phyloP scores from a whole-genome alignment of 2,329 filamentous ascomycete species.

The Exophiala lecanii-corni region DNA sequence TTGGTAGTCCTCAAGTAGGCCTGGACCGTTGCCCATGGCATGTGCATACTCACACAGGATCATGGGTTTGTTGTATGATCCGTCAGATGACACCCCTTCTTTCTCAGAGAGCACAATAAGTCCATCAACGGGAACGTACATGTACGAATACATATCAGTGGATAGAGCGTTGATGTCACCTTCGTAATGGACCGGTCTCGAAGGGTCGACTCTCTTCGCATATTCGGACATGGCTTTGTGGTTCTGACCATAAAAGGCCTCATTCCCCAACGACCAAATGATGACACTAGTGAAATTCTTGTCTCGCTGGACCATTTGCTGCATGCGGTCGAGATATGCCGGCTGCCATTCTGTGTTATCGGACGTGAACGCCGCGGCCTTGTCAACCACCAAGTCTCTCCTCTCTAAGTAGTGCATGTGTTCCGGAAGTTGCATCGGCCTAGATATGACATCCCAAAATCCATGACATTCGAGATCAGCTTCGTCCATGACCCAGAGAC shows the following conservation, averaged over 20 bases:
- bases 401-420: constrained; percentile 9
- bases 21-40: constrained; percentile 72
- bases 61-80: constrained; percentile 47
- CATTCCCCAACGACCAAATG: constrained; percentile 70
- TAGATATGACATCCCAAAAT: constrained; percentile 19
- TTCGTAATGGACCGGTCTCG: constrained; percentile 62
- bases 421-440: not conserved
- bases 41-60: constrained; percentile 50
- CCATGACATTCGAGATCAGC: constrained; percentile 37
- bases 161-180: constrained; percentile 56
- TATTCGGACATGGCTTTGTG: constrained; percentile 64
- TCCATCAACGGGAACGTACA: constrained; percentile 51
- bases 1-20: constrained; percentile 64
- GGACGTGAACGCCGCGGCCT: constrained; percentile 29
- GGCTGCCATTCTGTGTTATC: constrained; percentile 41
- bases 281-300: constrained; percentile 68
- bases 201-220: constrained; percentile 54
- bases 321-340: constrained; percentile 64
- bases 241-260: constrained; percentile 67
- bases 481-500: constrained; percentile 36
- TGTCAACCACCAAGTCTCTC: constrained; percentile 12
- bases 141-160: constrained; percentile 63
- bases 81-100: constrained; percentile 27
- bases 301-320: constrained; percentile 62
- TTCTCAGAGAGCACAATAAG: constrained; percentile 41